These are phyloP conservation scores for Trichophyton mentagrophytes DNA, from an alignment of 2,329 filamentous ascomycete species.

Conservation along the genomic window DNA sequence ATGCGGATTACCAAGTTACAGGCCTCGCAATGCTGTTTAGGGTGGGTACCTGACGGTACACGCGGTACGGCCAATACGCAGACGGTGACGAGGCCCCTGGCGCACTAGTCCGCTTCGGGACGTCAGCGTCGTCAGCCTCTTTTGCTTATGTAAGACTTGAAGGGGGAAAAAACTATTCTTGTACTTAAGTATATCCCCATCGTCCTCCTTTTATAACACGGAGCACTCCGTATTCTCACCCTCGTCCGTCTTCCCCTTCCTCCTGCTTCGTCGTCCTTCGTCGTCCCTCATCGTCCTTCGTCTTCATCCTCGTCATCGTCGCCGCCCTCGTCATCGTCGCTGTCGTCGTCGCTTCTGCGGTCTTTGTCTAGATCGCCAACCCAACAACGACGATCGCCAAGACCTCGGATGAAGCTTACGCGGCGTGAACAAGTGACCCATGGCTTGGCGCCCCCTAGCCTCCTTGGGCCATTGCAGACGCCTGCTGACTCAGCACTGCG, in stretches of 20 bases:
- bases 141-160: not conserved
- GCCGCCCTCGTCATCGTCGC: not conserved
- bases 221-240: not conserved
- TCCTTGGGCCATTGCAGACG: not conserved
- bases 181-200: too few species aligned
- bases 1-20: not conserved
- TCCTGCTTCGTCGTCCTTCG: not conserved
- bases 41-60: not conserved
- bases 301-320: not conserved
- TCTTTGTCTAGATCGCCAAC: not conserved
- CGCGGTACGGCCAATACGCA: slow-evolving; percentile 4
- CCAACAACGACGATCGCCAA: not conserved
- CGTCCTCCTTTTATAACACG: too few species aligned
- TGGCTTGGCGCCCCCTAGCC: not conserved
- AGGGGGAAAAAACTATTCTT: not conserved
- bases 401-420: not conserved
- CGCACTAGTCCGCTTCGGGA: slow-evolving; percentile 3
- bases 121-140: slow-evolving; percentile 13
- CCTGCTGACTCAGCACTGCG: not conserved
- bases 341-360: not conserved
- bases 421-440: not conserved
- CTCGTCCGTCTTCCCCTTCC: not conserved
- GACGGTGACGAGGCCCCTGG: slow-evolving; percentile 12
- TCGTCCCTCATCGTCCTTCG: not conserved
- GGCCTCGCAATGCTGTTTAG: slow-evolving; percentile 1